phyloP scores from a whole-genome alignment of 495 filamentous ascomycete species.

The Xylaria bambusicola region DNA sequence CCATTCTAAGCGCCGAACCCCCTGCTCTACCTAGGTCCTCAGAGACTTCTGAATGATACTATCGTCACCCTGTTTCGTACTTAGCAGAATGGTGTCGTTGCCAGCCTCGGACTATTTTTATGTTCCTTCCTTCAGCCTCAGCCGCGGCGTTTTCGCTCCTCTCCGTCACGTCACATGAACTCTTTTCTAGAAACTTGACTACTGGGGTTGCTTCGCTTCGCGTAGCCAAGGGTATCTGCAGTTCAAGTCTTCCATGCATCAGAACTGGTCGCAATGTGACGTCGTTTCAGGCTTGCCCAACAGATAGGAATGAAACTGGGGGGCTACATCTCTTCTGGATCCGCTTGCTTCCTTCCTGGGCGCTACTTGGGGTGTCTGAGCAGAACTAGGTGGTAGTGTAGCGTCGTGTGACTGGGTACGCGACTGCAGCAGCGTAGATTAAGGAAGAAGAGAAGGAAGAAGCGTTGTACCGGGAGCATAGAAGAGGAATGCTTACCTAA shows the following conservation, averaged over 20 bases:
- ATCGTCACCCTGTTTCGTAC: not conserved
- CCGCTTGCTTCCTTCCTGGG: not conserved
- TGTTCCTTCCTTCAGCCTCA: conserved; percentile 9
- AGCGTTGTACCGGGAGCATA: too few relatives aligned
- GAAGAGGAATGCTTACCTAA: not conserved
- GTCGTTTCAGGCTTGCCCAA: conserved; percentile 18
- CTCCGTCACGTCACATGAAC: not conserved
- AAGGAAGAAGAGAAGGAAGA: not conserved
- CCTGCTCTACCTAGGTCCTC: too few relatives aligned
- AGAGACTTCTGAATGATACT: not conserved
- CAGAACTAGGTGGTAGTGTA: too few relatives aligned
- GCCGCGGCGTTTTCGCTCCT: not conserved
- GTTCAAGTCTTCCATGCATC: conserved; percentile 12
- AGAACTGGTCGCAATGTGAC: conserved; percentile 11
- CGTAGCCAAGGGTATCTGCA: conserved; percentile 12
- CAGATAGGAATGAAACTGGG: conserved; percentile 15
- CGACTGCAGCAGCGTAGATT: not conserved
- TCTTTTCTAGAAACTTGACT: conserved; percentile 11
- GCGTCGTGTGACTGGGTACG: too few relatives aligned
- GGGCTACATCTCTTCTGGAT: not conserved
- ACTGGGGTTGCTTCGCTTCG: conserved; percentile 6
- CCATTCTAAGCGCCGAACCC: not conserved
- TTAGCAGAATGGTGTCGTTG: not conserved
- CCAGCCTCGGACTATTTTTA: conserved; percentile 12
- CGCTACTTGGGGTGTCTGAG: not conserved